Evolutionary conservation across 176 grass and related monocot genomes (phyloP).

Genomic region (Calamus simplicifolius): DNA sequence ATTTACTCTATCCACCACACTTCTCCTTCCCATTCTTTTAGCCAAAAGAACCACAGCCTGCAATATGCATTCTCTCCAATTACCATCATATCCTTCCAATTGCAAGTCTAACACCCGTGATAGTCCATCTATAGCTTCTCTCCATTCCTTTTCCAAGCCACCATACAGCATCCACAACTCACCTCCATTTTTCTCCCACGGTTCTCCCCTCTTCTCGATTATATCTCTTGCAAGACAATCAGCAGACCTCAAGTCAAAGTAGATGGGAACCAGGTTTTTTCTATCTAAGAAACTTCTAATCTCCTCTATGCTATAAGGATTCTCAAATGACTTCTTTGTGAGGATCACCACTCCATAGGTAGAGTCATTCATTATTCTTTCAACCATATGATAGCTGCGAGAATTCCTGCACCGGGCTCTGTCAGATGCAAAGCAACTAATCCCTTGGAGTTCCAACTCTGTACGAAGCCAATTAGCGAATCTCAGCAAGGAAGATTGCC

Average conservation of each 20-base stretch:
- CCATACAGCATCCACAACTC: slow-evolving; percentile 97
- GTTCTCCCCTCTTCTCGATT: slow-evolving; percentile 84
- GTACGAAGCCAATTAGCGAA: slow-evolving; percentile 88
- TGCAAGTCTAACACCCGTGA: slow-evolving; percentile 63
- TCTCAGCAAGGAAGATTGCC: slow-evolving; percentile 67
- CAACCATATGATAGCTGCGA: slow-evolving; percentile 53
- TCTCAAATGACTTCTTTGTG: slow-evolving; percentile 85
- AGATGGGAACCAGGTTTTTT: slow-evolving; percentile 80
- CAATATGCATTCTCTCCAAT: slow-evolving; percentile 83
- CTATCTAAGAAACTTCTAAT: slow-evolving; percentile 65
- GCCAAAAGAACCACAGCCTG: slow-evolving; percentile 66
- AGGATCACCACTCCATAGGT: slow-evolving; percentile 87
- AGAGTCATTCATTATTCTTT: slow-evolving; percentile 86
- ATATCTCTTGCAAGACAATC: slow-evolving; percentile 99
- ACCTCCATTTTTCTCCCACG: slow-evolving; percentile 96
- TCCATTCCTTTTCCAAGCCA: slow-evolving; percentile 87
- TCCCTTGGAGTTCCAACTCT: slow-evolving; percentile 89
- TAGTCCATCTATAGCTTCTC: slow-evolving; percentile 79
- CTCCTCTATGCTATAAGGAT: slow-evolving; percentile 88
- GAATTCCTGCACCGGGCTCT: slow-evolving; percentile 72
- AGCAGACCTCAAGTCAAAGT: slow-evolving; percentile 67
- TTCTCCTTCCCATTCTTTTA: slow-evolving; percentile 71
- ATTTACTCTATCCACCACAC: slow-evolving; percentile 80
- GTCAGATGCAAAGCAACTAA: slow-evolving; percentile 85
- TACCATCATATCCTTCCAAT: slow-evolving; percentile 66